Percentiles rank a stretch among this genome's conserved stretches.
Conservation (phyloP, 768 basidiomycete genomes). For the Dioszegia hungarica region DNA sequence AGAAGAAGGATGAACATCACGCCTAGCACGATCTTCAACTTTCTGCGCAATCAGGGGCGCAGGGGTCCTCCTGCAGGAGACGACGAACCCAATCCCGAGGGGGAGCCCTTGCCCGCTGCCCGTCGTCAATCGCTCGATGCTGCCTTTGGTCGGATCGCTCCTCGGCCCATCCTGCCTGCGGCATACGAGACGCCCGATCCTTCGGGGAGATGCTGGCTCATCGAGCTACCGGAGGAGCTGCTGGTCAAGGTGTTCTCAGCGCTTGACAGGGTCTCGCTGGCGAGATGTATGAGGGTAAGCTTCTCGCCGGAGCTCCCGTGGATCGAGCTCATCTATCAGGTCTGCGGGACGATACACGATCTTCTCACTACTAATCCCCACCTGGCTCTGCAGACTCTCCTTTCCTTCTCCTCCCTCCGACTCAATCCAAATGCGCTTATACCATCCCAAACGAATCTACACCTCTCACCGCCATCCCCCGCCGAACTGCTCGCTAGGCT, state of each 20-base stretch:
- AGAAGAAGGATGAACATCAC: not conserved
- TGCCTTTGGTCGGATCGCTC: not conserved
- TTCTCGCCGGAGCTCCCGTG: too few species aligned
- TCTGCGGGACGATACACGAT: slow-evolving; percentile 31
- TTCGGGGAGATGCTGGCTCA: slow-evolving; percentile 19
- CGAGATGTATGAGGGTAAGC: slow-evolving; percentile 28
- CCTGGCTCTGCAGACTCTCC: slow-evolving; percentile 27
- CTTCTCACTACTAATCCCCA: slow-evolving; percentile 28
- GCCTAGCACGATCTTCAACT: not conserved
- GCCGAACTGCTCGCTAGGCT: slow-evolving; percentile 28
- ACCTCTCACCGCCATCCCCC: slow-evolving; percentile 17
- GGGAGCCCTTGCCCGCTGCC: too few species aligned
- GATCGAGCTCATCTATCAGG: slow-evolving; percentile 18
- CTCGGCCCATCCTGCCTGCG: not conserved
- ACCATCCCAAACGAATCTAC: slow-evolving; percentile 14
- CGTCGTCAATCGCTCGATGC: not conserved
- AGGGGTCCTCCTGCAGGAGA: too few species aligned
- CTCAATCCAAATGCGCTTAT: slow-evolving; percentile 26
- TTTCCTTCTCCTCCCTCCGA: slow-evolving; percentile 23
- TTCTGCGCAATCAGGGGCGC: too few species aligned
- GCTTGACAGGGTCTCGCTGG: slow-evolving; percentile 27
- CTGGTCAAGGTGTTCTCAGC: slow-evolving; percentile 27
- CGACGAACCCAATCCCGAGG: too few species aligned
- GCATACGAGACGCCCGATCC: slow-evolving; percentile 29
- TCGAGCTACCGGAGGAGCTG: slow-evolving; percentile 32